Conservation (phyloP, 306 rosid species). For the Rubus parviflorus region DNA sequence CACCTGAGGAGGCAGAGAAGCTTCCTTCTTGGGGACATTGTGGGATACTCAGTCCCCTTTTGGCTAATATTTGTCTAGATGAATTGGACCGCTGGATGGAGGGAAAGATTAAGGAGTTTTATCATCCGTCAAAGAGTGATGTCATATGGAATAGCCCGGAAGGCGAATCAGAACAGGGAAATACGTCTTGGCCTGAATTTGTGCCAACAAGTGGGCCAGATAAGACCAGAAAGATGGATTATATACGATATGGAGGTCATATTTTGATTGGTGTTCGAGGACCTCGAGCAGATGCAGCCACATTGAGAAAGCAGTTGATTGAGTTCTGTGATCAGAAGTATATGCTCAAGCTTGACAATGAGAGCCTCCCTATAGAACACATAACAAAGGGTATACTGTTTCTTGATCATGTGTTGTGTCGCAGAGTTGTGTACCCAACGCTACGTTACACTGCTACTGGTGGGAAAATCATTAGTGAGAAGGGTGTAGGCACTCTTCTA, state of each 20-base stretch:
- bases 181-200: constrained; percentile 97
- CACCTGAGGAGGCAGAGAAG: constrained; percentile 86
- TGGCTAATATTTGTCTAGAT: constrained; percentile 79
- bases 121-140: constrained; percentile 88
- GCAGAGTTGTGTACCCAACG: constrained; percentile 92
- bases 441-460: constrained; percentile 93
- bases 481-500: constrained; percentile 93
- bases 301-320: constrained; percentile 76
- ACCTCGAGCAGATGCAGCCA: constrained; percentile 86
- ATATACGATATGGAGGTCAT: constrained; percentile 83
- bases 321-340: constrained; percentile 93
- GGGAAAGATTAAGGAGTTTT: constrained; percentile 78
- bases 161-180: constrained; percentile 85
- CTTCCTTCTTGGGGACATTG: constrained; percentile 93
- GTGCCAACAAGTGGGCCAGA: constrained; percentile 98
- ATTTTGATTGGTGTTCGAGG: constrained; percentile 84
- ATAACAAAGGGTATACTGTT: constrained; percentile 96
- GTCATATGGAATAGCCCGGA: constrained; percentile 89
- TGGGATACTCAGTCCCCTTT: constrained; percentile 78
- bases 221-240: constrained; percentile 95
- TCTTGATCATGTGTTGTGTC: constrained; percentile 89
- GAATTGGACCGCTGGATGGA: constrained; percentile 97
- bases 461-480: constrained; percentile 93
- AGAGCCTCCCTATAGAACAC: constrained; percentile 90
- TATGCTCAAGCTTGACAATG: constrained; percentile 89